Evolutionary conservation across 306 rosid species (phyloP), one percentile per base, ranked within the genome.

Genomic region (Cucurbita maxima): DNA sequence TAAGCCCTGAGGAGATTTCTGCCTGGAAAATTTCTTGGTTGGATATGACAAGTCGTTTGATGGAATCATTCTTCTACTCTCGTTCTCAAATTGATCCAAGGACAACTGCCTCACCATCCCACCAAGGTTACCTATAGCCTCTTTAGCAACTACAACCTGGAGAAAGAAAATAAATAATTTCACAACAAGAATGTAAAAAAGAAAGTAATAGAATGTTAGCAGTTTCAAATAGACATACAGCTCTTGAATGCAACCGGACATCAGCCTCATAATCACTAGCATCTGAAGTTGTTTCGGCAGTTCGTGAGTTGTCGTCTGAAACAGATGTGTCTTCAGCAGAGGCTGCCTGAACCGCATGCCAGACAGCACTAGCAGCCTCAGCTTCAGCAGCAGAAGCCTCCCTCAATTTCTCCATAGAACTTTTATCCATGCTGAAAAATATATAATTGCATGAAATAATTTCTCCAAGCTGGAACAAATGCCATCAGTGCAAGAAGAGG

Each of bases 381-480:
- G 99, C 99, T 88, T 95, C 99, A 44, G 97, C 99, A 79, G 99
- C 97, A 71, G 99, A 95, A 81, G 99, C 99, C 81, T 89, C 90
- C 84, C 99, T 87, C 75, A 95, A 86, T 83, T 95, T 94, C 87
- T 94, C 99, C 88, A 91, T 73, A 38, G 99, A 94, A 62, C 80
- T 86, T 82, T 84, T 87, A 79, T 89, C 99, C 91, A 91, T 82
- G 76, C 92, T 84, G 89, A 79, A 76, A 79, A 77, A 76, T 59
- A 73, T 50, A 41, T 3, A 58, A 15, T 57, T 47, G 14, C 71
- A 75, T 75, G 38, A 41, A 73, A 58, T 57, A 48, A 22, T 13
- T 69, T 69, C 25, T 12, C 45, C 45, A 50, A 15, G 56, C 40
- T 25, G 64, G 54, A 57, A 73, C 20, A 19, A 43, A 18, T 20